A percentile compares a stretch with the other conserved stretches of the same genome.
phyloP scores from a whole-genome alignment of 345 rosid species.

The Euphorbia tirucalli region DNA sequence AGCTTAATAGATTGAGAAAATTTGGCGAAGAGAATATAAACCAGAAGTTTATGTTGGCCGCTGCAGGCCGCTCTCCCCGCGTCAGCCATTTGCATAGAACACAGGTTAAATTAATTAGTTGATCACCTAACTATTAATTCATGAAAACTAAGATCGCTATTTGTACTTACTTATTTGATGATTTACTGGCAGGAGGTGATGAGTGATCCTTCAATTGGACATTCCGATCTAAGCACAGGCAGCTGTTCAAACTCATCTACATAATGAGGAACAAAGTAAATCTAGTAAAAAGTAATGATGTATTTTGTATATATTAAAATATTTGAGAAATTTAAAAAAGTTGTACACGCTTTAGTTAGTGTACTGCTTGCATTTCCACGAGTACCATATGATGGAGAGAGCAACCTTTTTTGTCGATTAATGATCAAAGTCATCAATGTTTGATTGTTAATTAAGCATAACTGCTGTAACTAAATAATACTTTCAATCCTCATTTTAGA shows the following conservation, averaged over 20 bases:
- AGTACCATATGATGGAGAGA: background rate
- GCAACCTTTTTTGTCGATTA: too few species aligned
- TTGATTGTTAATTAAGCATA: too few species aligned
- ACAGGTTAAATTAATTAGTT: conserved; percentile 34
- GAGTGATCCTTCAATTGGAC: conserved; percentile 28
- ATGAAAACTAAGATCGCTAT: background rate
- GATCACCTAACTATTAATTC: background rate
- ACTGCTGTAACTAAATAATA: too few species aligned
- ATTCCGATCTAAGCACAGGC: conserved; percentile 21
- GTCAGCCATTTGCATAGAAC: conserved; percentile 28
- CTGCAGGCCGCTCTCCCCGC: conserved; percentile 29
- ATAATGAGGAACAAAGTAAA: background rate
- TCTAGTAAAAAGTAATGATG: background rate
- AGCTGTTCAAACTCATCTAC: conserved; percentile 22
- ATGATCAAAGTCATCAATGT: too few species aligned
- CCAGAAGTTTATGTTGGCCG: conserved; percentile 23
- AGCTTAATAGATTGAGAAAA: conserved; percentile 55
- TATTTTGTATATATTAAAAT: background rate
- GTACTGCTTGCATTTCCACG: background rate
- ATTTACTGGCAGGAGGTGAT: conserved; percentile 46
- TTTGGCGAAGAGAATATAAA: conserved; percentile 50
- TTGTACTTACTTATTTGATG: background rate
- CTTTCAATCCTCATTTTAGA: too few species aligned
- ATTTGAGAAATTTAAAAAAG: background rate
- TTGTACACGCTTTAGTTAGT: background rate